Base-by-base conservation (phyloP, 495 filamentous ascomycete genomes). In the Acidiella bohemica region DNA sequence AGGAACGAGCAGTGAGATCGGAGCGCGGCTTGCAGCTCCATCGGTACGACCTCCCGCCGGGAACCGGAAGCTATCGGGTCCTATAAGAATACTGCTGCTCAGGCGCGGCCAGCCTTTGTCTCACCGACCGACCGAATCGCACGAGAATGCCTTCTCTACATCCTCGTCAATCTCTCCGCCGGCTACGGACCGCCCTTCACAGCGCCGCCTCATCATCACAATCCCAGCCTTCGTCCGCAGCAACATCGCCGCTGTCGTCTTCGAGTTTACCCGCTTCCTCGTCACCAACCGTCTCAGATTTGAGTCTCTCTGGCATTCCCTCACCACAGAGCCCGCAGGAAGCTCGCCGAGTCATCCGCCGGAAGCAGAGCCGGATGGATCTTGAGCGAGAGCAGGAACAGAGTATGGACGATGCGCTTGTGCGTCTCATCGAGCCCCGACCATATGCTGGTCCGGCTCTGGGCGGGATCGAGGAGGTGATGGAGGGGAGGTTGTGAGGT, bases 401-500 rank as follows among this genome's bases (percentile, higher is more conserved):
- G 14, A 24, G 40, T 9, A 22, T 49, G 17, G 41, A 46, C 22
- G 47, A 51, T 30, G 57, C 58, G 46, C 37, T 62, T 2, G 49
- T 50, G n/a, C 25, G 43, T 2, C 32, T 62, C 37, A 31, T 62
- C 17, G 59, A 62, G 52, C 59, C 59, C 1, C 34, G 59, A 40
- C 59, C 59, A 4, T 36, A 25, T 4, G 41, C 25, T 6, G 49
- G 34, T 1, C 20, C 36, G 12, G 33, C 32, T 17, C 28, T 51
- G 30, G 55, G 57, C 0, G 47, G 54, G 5, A 58, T 62, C 29
- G 59, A 60, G 44, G 57, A 62, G 53, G 50, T 62, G 30, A 31
- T 62, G 1, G 56, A 60, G 13, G 59, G 59, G 9, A 19, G 51
- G n/a, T n/a, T n/a, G n/a, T n/a, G n/a, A n/a, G n/a, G n/a, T n/a